Evolutionary conservation across 305 asterid genomes (phyloP), one percentile per base, ranked within the genome.

Genomic region (Solanum hybrid): DNA sequence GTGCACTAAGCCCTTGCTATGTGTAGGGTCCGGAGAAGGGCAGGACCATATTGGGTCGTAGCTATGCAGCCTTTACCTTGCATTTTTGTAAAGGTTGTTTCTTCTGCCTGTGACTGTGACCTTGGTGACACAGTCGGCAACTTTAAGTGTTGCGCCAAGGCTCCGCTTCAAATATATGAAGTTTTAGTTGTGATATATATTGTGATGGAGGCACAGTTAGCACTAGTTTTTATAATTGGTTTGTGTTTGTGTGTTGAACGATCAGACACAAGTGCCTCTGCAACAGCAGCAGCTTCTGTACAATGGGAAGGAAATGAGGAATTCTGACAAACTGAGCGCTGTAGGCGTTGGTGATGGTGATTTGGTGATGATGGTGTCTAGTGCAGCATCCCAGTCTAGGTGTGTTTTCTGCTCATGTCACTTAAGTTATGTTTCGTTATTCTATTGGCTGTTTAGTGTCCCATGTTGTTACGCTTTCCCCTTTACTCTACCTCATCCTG

Each of bases 241-340:
- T 26, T 88, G 31, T 38, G 65, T 78, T 87, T 92, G 65, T 27
- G 14, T 80, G 68, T 92, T 90, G 92, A 37, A 89, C 78, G 92
- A 91, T 92, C 95, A 96, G 99, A 96, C 97, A 8, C 94, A 65
- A 91, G 96, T 96, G 91, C 95, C 97, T 22, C 93, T 95, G 89
- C 97, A 95, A 94, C 97, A 96, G 65, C 99, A 97, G 79, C 99
- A 96, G 93, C 93, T 97, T 91, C 91, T 97, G 72, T 92, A 92
- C 92, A 95, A 96, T 91, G 99, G 99, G 80, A 92, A 70, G 91
- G 99, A 97, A 92, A 95, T 96, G 95, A 87, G 93, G 89, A 97
- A 96, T 93, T 85, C 96, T 7, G 98, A 93, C 65, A 96, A 92
- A 91, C 90, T 97, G 95, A 92, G 98, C 81, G 95, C 94, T 76